These are phyloP conservation scores for Euphorbia celastroides DNA, from an alignment of 441 rosid genomes.

Conservation along the genomic window DNA sequence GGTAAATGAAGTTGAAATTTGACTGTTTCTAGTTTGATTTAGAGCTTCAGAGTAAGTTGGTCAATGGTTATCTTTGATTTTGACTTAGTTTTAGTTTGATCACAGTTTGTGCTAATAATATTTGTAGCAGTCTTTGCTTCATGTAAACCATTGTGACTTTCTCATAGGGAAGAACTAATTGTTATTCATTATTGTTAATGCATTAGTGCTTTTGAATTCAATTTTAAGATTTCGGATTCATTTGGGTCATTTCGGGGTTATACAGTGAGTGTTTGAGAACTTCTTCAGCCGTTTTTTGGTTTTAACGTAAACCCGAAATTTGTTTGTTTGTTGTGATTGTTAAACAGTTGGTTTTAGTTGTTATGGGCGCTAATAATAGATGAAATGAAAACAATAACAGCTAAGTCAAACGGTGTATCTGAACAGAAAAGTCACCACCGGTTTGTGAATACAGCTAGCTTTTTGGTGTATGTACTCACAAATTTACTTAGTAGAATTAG, in stretches of 20 bases:
- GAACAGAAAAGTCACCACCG: too few species aligned
- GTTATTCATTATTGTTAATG: not conserved
- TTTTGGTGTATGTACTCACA: constrained; percentile 18
- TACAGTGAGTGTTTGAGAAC: too few species aligned
- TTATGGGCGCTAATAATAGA: too few species aligned
- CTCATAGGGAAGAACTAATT: not conserved
- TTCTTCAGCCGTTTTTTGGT: too few species aligned
- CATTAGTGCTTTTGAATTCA: constrained; percentile 8
- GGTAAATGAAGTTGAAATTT: not conserved
- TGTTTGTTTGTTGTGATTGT: too few species aligned
- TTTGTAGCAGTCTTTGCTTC: not conserved
- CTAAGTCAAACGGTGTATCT: too few species aligned
- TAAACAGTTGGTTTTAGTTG: too few species aligned
- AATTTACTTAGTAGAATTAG: not conserved
- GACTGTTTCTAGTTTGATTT: not conserved
- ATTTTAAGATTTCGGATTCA: constrained; percentile 2
- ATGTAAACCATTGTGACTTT: too few species aligned
- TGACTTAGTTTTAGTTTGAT: not conserved
- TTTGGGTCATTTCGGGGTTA: too few species aligned
- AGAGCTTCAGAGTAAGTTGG: not conserved
- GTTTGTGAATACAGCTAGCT: constrained; percentile 7
- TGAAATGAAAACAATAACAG: too few species aligned
- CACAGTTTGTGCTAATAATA: too few species aligned
- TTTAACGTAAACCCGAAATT: too few species aligned
- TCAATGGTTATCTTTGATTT: not conserved